phyloP scores from a whole-genome alignment of 306 rosid genomes.

The Malus orientalis region DNA sequence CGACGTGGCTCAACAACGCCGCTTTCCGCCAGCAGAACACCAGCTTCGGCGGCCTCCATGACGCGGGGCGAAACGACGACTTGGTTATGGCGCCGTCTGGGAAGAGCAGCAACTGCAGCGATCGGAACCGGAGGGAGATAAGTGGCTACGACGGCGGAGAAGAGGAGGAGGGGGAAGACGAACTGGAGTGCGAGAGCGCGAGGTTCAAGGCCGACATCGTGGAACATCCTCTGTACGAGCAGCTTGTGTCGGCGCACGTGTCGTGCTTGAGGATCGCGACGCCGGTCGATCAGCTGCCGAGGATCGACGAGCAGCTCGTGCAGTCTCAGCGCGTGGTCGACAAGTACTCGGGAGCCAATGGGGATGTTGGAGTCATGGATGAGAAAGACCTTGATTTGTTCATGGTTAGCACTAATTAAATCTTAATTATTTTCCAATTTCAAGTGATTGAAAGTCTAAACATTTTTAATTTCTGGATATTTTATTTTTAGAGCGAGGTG shows the following conservation, averaged over 20 bases:
- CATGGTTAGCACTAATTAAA: conserved; percentile 37
- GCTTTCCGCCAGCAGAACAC: conserved; percentile 40
- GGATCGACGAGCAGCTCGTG: conserved; percentile 71
- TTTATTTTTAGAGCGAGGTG: conserved; percentile 15
- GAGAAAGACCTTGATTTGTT: conserved; percentile 76
- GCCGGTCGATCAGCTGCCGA: conserved; percentile 84
- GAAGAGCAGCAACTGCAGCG: conserved; percentile 19
- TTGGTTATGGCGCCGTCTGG: conserved; percentile 9
- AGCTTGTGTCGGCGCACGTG: conserved; percentile 74
- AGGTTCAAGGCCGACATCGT: conserved; percentile 58
- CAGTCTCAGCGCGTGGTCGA: conserved; percentile 66
- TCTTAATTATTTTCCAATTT: neutral
- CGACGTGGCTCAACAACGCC: conserved; percentile 54
- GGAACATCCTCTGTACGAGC: conserved; percentile 89
- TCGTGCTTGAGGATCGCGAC: conserved; percentile 88
- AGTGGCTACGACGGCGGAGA: conserved; percentile 7
- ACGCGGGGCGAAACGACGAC: conserved; percentile 15
- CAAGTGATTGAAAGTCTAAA: neutral
- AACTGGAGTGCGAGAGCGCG: conserved; percentile 21
- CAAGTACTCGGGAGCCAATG: conserved; percentile 41
- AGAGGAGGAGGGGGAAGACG: conserved; percentile 8
- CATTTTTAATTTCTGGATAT: neutral
- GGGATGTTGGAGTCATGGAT: conserved; percentile 20
- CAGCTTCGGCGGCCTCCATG: conserved; percentile 26
- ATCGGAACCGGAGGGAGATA: conserved; percentile 17